Conservation (phyloP, 2,329 filamentous ascomycete genomes). For the Xylariaceae sp. region DNA sequence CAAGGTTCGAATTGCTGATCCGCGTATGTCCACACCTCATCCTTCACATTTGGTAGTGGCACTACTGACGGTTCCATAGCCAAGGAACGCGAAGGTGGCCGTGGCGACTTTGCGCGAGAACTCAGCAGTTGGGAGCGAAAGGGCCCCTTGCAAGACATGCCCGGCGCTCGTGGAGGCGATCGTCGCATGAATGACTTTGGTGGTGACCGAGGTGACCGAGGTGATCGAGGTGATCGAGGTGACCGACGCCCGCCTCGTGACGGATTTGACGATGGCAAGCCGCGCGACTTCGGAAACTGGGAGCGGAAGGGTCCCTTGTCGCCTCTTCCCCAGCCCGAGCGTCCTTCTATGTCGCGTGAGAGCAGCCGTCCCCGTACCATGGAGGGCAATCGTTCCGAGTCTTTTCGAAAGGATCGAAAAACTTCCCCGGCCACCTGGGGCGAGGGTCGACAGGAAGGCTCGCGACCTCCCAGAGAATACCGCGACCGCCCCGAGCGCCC, state of each 20-base stretch:
- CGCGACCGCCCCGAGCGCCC: constrained; percentile 65
- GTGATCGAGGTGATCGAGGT: no score
- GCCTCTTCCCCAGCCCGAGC: constrained; percentile 51
- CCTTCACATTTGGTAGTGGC: constrained; percentile 3
- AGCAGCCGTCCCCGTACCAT: constrained; percentile 45
- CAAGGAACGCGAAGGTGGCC: constrained; percentile 62
- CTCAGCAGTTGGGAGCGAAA: constrained; percentile 89
- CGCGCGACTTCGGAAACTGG: constrained; percentile 82
- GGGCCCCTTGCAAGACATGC: constrained; percentile 72
- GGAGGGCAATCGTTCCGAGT: constrained; percentile 52
- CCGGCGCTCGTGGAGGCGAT: constrained; percentile 33
- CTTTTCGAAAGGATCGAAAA: constrained; percentile 54
- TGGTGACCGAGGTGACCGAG: constrained; percentile 58
- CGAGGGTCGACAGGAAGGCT: constrained; percentile 66
- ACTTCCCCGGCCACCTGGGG: constrained; percentile 72
- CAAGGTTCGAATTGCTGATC: constrained; percentile 91
- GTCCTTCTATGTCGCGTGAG: constrained; percentile 42
- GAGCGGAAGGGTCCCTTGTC: constrained; percentile 89
- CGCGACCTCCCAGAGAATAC: constrained; percentile 72
- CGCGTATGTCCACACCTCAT: constrained; percentile 64
- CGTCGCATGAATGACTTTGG: constrained; percentile 44
- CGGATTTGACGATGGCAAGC: constrained; percentile 64
- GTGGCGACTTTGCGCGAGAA: constrained; percentile 63
- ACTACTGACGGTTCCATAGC: constrained; percentile 48
- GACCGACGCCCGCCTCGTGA: constrained; percentile 58